Evolutionary conservation across 2,329 filamentous ascomycete genomes (phyloP).

Genomic region (Fusarium euwallaceae): DNA sequence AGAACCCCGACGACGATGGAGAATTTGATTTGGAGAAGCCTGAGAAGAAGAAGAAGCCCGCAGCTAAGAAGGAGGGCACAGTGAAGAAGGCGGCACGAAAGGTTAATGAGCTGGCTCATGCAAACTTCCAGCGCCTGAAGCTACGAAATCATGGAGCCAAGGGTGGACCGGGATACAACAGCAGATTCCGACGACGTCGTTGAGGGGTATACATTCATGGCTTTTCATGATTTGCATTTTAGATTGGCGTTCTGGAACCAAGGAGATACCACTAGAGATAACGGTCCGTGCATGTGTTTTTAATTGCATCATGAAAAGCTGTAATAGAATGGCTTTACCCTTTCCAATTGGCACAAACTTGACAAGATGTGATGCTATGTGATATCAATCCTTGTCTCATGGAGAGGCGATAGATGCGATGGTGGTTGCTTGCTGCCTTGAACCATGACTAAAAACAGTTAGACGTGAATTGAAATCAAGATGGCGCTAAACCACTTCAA

Average conservation of each 20-base stretch:
- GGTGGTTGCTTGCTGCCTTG: not conserved
- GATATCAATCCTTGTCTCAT: not conserved
- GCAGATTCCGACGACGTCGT: constrained; percentile 68
- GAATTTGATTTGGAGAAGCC: constrained; percentile 41
- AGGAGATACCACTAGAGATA: constrained; percentile 31
- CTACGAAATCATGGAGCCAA: constrained; percentile 73
- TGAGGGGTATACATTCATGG: not conserved
- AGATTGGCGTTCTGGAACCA: constrained; percentile 26
- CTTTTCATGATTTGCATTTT: constrained; percentile 28
- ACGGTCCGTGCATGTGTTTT: constrained; percentile 10
- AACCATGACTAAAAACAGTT: not conserved
- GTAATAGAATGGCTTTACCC: not conserved
- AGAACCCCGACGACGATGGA: constrained; percentile 31
- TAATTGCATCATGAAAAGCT: not conserved
- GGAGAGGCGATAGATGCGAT: not conserved
- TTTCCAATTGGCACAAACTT: not conserved
- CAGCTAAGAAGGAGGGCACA: constrained; percentile 55
- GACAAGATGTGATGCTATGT: not conserved
- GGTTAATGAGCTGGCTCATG: constrained; percentile 73
- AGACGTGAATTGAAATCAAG: not conserved
- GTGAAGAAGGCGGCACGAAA: constrained; percentile 69
- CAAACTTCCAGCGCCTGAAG: constrained; percentile 77
- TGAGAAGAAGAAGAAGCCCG: constrained; percentile 31
- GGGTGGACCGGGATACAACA: constrained; percentile 69
- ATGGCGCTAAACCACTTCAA: not conserved